A percentile compares a stretch with the other conserved stretches of the same genome.
Conservation (phyloP, 768 basidiomycete species). For the Trametes villosa region DNA sequence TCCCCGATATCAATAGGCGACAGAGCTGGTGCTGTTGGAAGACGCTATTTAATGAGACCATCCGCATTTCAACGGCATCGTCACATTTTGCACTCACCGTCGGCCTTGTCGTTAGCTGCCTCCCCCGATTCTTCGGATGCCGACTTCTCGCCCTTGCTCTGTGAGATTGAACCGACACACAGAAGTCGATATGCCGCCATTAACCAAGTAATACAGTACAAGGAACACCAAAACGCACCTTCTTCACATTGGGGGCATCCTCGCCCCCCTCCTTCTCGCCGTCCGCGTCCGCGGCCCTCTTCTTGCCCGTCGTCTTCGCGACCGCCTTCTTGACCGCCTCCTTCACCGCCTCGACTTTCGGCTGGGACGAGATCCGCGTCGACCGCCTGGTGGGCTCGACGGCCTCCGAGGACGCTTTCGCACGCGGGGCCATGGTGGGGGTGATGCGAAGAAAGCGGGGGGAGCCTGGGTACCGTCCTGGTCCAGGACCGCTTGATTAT, state of each 20-base stretch:
- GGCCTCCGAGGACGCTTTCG: constrained; percentile 30
- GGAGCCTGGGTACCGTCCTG: constrained; percentile 17
- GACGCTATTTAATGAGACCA: neutral
- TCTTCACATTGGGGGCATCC: constrained; percentile 27
- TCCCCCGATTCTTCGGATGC: constrained; percentile 9
- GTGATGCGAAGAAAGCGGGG: constrained; percentile 11
- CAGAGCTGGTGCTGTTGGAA: constrained; percentile 24
- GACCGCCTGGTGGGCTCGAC: constrained; percentile 56
- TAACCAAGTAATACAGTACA: neutral
- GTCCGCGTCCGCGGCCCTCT: constrained; percentile 37
- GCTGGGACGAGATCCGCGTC: constrained; percentile 55
- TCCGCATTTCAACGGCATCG: neutral
- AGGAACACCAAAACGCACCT: constrained; percentile 17
- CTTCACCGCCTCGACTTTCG: constrained; percentile 39
- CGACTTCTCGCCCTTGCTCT: constrained; percentile 24
- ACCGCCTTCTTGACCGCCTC: constrained; percentile 40
- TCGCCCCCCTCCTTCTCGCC: constrained; percentile 22
- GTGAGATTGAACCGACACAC: neutral
- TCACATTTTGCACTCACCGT: neutral
- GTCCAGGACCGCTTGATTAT: constrained; percentile 6
- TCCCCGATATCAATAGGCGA: constrained; percentile 70
- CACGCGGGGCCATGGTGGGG: constrained; percentile 19
- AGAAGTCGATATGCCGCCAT: no score
- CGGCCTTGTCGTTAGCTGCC: constrained; percentile 5
- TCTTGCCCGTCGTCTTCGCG: constrained; percentile 43